A percentile compares a stretch with the other conserved stretches of the same genome.
Conservation (phyloP, 768 basidiomycete species). For the Termitomyces sp. region DNA sequence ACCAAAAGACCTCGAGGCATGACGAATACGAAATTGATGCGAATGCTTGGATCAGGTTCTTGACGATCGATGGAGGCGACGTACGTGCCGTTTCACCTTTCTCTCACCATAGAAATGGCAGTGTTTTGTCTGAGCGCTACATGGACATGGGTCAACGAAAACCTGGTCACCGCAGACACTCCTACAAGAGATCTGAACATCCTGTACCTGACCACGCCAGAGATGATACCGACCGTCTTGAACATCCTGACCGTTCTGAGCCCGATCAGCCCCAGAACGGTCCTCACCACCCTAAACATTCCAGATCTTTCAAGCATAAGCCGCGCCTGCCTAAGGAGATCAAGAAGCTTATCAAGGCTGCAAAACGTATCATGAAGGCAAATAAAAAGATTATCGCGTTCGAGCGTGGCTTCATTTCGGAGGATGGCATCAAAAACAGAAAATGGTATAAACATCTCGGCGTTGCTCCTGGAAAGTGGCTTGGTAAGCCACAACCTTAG, state of each 20-base stretch:
- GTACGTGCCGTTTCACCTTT: slow-evolving; percentile 1
- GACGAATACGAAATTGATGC: background rate
- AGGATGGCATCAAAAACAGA: slow-evolving; percentile 69
- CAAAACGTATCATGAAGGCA: slow-evolving; percentile 47
- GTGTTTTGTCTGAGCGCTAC: background rate
- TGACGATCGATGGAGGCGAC: slow-evolving; percentile 18
- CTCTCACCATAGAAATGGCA: background rate
- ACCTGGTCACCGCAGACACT: background rate
- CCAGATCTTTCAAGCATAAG: background rate
- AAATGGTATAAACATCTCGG: slow-evolving; percentile 87
- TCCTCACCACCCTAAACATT: background rate
- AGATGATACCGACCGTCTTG: background rate
- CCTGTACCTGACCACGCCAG: background rate
- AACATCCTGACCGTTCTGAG: background rate
- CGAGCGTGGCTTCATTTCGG: slow-evolving; percentile 76
- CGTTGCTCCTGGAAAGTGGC: slow-evolving; percentile 84
- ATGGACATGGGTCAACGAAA: background rate
- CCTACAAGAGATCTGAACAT: background rate
- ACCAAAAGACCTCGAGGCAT: slow-evolving; percentile 1
- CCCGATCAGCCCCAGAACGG: too few species aligned
- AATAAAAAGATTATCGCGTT: slow-evolving; percentile 68
- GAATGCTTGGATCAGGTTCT: slow-evolving; percentile 28
- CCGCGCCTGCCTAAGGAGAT: slow-evolving; percentile 12
- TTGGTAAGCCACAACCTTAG: slow-evolving; percentile 38
- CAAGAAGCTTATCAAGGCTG: slow-evolving; percentile 47